These are phyloP conservation scores for Colletotrichum sp. DNA, from an alignment of 2,329 filamentous ascomycete species.

Conservation along the genomic window DNA sequence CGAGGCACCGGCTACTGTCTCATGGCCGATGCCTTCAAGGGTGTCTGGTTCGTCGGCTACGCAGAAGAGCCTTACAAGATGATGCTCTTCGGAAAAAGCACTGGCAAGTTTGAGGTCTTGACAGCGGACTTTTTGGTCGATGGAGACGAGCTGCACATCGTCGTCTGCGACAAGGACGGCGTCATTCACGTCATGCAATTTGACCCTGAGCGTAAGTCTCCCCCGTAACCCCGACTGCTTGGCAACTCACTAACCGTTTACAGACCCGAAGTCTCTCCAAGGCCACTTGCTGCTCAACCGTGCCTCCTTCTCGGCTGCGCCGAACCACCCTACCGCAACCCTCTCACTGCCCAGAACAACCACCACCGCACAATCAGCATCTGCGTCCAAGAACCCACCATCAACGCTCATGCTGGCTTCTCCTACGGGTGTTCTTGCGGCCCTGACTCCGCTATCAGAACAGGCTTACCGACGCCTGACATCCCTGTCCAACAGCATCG, in stretches of 20 bases:
- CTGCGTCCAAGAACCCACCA: conserved; percentile 36
- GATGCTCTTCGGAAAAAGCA: conserved; percentile 88
- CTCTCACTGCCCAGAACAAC: conserved; percentile 74
- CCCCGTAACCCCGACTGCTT: background rate
- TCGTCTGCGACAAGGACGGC: conserved; percentile 83
- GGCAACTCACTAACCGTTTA: conserved; percentile 23
- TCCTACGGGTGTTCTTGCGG: conserved; percentile 75
- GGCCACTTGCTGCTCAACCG: conserved; percentile 87
- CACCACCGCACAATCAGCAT: conserved; percentile 27
- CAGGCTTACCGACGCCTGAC: conserved; percentile 82
- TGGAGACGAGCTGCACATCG: conserved; percentile 80
- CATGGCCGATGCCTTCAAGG: conserved; percentile 90
- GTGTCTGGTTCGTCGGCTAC: conserved; percentile 95
- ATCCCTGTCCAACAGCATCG: conserved; percentile 80
- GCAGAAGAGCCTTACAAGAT: conserved; percentile 97
- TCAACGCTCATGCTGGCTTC: conserved; percentile 70
- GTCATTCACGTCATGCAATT: conserved; percentile 91
- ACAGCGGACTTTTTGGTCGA: conserved; percentile 89
- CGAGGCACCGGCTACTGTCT: conserved; percentile 84
- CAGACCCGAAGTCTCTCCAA: conserved; percentile 91
- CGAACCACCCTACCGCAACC: conserved; percentile 76
- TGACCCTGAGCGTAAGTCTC: conserved; percentile 83
- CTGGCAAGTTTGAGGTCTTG: conserved; percentile 77
- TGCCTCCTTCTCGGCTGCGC: conserved; percentile 85
- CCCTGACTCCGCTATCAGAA: conserved; percentile 81